These are phyloP conservation scores for Alternaria alternata DNA, from an alignment of 2,329 filamentous ascomycete genomes.

Conservation along the genomic window DNA sequence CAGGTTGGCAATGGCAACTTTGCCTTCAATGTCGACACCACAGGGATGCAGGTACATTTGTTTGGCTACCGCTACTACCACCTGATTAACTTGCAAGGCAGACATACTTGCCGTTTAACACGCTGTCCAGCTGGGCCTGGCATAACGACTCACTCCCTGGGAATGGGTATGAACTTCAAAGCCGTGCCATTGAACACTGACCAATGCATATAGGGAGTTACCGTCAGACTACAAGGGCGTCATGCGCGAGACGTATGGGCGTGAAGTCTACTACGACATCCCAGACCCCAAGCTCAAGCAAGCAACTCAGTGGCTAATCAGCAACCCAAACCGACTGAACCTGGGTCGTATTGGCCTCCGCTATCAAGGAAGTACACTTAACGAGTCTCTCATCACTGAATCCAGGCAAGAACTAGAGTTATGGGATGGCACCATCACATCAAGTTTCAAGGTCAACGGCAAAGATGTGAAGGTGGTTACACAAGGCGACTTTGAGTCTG, in stretches of 20 bases:
- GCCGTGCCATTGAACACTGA: conserved; percentile 24
- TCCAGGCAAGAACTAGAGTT: conserved; percentile 56
- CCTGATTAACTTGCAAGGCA: neutral
- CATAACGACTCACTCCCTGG: conserved; percentile 55
- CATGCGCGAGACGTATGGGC: conserved; percentile 53
- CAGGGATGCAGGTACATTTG: conserved; percentile 50
- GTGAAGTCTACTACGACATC: conserved; percentile 53
- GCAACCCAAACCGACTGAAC: conserved; percentile 62
- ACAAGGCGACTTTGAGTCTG: conserved; percentile 55
- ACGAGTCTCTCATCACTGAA: conserved; percentile 18
- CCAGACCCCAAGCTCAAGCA: conserved; percentile 50
- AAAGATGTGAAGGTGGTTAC: conserved; percentile 54
- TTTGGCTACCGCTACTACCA: neutral
- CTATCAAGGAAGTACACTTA: conserved; percentile 47
- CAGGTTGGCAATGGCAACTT: conserved; percentile 59
- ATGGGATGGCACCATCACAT: conserved; percentile 58
- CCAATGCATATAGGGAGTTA: conserved; percentile 20
- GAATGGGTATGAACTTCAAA: conserved; percentile 30
- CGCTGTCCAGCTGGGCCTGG: conserved; percentile 55
- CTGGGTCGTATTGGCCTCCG: conserved; percentile 58
- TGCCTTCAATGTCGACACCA: conserved; percentile 57
- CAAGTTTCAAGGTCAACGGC: conserved; percentile 55
- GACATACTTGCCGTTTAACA: conserved; percentile 53
- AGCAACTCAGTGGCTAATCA: conserved; percentile 61
- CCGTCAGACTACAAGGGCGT: conserved; percentile 43